phyloP scores from a whole-genome alignment of 805 yeast genomes.

The Cyberlindnera subsufficiens region DNA sequence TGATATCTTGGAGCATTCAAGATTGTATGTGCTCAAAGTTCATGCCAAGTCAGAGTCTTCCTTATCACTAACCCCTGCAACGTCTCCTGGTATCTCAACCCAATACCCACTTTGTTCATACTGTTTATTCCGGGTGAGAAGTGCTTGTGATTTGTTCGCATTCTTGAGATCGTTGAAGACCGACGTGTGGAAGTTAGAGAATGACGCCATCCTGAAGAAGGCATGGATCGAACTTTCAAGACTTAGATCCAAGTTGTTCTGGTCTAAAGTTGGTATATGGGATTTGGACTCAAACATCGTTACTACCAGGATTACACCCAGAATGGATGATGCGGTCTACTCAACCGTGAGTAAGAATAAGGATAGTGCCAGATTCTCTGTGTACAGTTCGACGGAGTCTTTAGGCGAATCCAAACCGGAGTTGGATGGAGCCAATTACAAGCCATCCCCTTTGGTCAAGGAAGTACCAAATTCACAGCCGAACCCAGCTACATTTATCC shows the following conservation, averaged over 20 bases:
- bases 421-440: constrained; percentile 4
- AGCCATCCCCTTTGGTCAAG: constrained; percentile 15
- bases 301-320: constrained; percentile 29
- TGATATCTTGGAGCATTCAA: constrained; percentile 67
- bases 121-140: constrained; percentile 74
- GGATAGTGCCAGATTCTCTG: constrained; percentile 6
- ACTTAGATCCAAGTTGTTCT: constrained; percentile 68
- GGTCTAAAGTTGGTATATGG: constrained; percentile 83
- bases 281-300: constrained; percentile 34
- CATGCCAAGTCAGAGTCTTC: constrained; percentile 22
- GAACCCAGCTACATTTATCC: background rate
- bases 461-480: background rate
- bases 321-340: constrained; percentile 15
- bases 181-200: constrained; percentile 53
- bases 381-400: constrained; percentile 13
- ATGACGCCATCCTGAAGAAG: constrained; percentile 34
- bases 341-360: constrained; percentile 3
- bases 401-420: constrained; percentile 4
- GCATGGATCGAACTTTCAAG: constrained; percentile 63
- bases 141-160: constrained; percentile 78
- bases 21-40: constrained; percentile 64
- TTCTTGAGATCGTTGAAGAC: constrained; percentile 59
- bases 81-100: constrained; percentile 26
- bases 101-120: constrained; percentile 73
- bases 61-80: constrained; percentile 9